Conservation (phyloP, 345 rosid genomes). For the Rhizophora mangle region DNA sequence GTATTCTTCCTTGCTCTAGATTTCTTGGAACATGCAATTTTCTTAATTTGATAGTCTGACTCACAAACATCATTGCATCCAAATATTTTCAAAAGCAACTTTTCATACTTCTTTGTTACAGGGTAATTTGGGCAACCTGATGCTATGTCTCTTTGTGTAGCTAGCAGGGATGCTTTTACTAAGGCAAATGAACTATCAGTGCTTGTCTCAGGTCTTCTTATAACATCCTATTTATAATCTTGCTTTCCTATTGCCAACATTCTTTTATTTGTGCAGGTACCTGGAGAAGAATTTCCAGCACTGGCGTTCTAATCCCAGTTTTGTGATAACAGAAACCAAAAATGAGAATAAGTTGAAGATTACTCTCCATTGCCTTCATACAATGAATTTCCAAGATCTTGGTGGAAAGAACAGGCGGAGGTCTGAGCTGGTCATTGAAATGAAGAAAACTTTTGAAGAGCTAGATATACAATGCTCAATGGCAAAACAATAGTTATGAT, state of each 20-base stretch:
- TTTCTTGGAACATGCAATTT: too few species aligned
- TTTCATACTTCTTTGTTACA: not conserved
- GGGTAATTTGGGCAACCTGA: too few species aligned
- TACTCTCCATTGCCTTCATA: slow-evolving; percentile 39
- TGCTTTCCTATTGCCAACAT: not conserved
- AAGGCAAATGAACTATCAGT: too few species aligned
- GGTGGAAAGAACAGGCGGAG: slow-evolving; percentile 51
- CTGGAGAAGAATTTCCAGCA: slow-evolving; percentile 37
- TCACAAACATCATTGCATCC: not conserved
- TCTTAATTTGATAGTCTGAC: too few species aligned
- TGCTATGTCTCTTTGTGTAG: too few species aligned
- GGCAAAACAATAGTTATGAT: too few species aligned
- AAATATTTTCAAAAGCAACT: not conserved
- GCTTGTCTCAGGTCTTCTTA: too few species aligned
- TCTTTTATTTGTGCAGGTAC: slow-evolving; percentile 27
- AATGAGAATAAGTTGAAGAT: slow-evolving; percentile 45
- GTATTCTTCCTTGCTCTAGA: too few species aligned
- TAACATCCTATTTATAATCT: too few species aligned
- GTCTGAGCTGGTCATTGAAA: slow-evolving; percentile 41
- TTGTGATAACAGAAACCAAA: slow-evolving; percentile 54
- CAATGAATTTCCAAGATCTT: slow-evolving; percentile 54
- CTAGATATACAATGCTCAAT: slow-evolving; percentile 23
- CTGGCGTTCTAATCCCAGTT: slow-evolving; percentile 39
- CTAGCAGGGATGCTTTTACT: too few species aligned
- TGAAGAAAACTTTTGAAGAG: slow-evolving; percentile 49